Conservation (phyloP, 2,329 filamentous ascomycete genomes). For the Arthrinium puccinioides region DNA sequence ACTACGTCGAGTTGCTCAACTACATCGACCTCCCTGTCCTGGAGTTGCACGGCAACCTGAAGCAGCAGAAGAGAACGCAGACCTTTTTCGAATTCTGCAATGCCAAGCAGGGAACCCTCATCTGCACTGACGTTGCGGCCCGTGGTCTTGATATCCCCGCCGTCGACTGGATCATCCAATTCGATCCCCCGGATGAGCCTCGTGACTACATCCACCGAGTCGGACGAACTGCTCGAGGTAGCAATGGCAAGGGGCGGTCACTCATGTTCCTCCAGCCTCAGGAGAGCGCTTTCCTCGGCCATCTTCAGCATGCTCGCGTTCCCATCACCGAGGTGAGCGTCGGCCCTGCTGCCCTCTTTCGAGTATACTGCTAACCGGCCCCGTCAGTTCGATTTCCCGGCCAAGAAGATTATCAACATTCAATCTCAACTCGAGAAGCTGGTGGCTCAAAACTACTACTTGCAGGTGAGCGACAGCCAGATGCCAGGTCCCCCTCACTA, state of each 20-base stretch:
- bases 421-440: conserved; percentile 90
- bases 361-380: too few relatives aligned
- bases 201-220: conserved; percentile 75
- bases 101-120: conserved; percentile 72
- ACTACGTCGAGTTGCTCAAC: conserved; percentile 91
- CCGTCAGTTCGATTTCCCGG: conserved; percentile 91
- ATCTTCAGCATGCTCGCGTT: conserved; percentile 85
- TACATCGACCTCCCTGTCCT: conserved; percentile 74
- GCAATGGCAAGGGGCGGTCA: conserved; percentile 75
- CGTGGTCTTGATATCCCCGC: conserved; percentile 91
- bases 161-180: conserved; percentile 95
- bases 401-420: conserved; percentile 85
- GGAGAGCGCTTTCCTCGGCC: conserved; percentile 86
- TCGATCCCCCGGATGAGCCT: conserved; percentile 87
- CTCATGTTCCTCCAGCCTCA: conserved; percentile 89
- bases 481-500: too few relatives aligned
- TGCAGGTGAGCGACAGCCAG: conserved; percentile 75
- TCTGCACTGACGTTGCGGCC: conserved; percentile 95
- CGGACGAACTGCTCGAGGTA: conserved; percentile 83
- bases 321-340: conserved; percentile 95
- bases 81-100: conserved; percentile 97
- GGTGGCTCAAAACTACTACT: conserved; percentile 91
- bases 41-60: conserved; percentile 84
- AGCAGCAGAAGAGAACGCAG: conserved; percentile 98
- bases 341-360: too few relatives aligned